phyloP scores from a whole-genome alignment of 495 filamentous ascomycete genomes.

The Neurospora discreta region DNA sequence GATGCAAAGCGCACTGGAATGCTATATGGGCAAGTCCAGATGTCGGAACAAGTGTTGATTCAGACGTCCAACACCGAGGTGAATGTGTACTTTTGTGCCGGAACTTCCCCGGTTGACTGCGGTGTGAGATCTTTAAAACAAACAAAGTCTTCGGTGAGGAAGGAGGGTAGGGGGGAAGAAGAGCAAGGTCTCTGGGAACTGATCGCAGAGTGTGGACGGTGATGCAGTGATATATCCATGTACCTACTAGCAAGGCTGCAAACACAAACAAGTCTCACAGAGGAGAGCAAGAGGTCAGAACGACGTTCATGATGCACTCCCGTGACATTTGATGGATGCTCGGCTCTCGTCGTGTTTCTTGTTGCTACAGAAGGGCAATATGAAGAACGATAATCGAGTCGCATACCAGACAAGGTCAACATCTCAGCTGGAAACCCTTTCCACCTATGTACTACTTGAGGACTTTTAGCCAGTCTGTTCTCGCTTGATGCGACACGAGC shows the following conservation, averaged over 20 bases:
- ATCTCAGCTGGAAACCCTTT: neutral
- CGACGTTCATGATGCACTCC: neutral
- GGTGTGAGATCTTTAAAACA: neutral
- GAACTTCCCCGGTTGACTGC: neutral
- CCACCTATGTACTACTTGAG: neutral
- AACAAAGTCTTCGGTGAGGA: neutral
- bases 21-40: constrained; percentile 44
- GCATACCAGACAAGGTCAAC: neutral
- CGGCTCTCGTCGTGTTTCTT: neutral
- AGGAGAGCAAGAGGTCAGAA: neutral
- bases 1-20: constrained; percentile 46
- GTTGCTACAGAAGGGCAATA: neutral
- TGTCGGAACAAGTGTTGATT: constrained; percentile 23
- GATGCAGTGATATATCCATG: neutral
- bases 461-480: neutral
- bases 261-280: neutral
- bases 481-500: neutral
- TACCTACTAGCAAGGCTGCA: neutral
- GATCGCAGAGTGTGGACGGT: neutral
- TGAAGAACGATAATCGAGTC: neutral
- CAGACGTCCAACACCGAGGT: no score
- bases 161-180: neutral
- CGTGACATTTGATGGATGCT: neutral
- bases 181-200: neutral
- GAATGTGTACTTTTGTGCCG: constrained; percentile 28